phyloP scores from a whole-genome alignment of 1,139 yeast genomes.

The Yamadazyma friedrichii region DNA sequence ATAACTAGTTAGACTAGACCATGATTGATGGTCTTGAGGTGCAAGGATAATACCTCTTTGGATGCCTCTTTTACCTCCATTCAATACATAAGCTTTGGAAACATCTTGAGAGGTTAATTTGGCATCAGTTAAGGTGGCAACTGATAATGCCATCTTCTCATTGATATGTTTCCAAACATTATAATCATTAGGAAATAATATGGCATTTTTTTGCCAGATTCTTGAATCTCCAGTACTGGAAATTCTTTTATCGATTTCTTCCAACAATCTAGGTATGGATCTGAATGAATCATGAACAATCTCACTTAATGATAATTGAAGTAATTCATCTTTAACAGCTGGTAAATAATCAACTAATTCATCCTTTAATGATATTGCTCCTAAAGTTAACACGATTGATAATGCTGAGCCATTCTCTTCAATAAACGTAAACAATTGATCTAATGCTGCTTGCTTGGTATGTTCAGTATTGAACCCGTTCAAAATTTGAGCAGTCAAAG shows the following conservation, averaged over 20 bases:
- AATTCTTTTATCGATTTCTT: slow-evolving; percentile 43
- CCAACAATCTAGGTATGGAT: slow-evolving; percentile 60
- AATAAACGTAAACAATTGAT: slow-evolving; percentile 63
- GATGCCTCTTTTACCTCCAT: slow-evolving; percentile 48
- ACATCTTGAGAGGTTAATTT: slow-evolving; percentile 53
- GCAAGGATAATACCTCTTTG: slow-evolving; percentile 54
- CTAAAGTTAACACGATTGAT: slow-evolving; percentile 67
- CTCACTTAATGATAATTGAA: slow-evolving; percentile 46
- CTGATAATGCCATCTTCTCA: slow-evolving; percentile 40
- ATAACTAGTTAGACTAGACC: neutral
- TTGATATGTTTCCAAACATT: slow-evolving; percentile 68
- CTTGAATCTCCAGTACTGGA: slow-evolving; percentile 12
- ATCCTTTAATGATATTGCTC: slow-evolving; percentile 75
- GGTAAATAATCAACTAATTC: slow-evolving; percentile 56
- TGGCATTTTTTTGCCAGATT: slow-evolving; percentile 69
- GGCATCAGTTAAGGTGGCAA: slow-evolving; percentile 50
- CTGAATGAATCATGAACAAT: slow-evolving; percentile 50
- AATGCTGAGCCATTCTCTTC: slow-evolving; percentile 64
- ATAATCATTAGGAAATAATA: slow-evolving; percentile 69
- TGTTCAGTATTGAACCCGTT: slow-evolving; percentile 71
- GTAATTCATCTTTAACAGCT: slow-evolving; percentile 68
- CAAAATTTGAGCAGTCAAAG: slow-evolving; percentile 74
- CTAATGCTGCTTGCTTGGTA: slow-evolving; percentile 79
- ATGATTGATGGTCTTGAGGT: slow-evolving; percentile 18
- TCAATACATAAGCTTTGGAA: slow-evolving; percentile 47